Percentiles rank a stretch among this genome's conserved stretches.
These are phyloP conservation scores for Suillus paluster DNA, from an alignment of 768 basidiomycete genomes.

Conservation along the genomic window DNA sequence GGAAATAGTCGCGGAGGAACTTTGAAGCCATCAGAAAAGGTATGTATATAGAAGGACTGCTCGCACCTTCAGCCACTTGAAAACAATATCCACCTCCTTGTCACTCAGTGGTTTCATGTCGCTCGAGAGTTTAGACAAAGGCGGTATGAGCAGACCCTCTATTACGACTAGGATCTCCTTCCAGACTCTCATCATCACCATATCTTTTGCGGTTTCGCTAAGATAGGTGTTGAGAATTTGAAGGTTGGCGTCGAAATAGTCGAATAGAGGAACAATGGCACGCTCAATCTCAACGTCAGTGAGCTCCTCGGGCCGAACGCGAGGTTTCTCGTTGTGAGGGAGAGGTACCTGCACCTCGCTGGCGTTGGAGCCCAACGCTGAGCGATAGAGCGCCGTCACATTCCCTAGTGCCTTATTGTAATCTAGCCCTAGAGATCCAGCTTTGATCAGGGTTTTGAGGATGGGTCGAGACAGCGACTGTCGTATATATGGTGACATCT, in stretches of 20 bases:
- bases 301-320: conserved; percentile 77
- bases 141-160: conserved; percentile 89
- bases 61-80: conserved; percentile 93
- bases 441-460: conserved; percentile 79
- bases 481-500: conserved; percentile 95
- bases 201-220: conserved; percentile 82
- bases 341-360: conserved; percentile 81
- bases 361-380: conserved; percentile 68
- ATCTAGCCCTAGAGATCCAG: conserved; percentile 57
- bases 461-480: conserved; percentile 81
- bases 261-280: conserved; percentile 89
- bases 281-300: conserved; percentile 94
- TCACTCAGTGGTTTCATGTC: conserved; percentile 93
- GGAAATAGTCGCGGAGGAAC: conserved; percentile 96
- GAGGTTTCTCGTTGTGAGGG: conserved; percentile 74
- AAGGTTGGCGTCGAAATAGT: conserved; percentile 94
- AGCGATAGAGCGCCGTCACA: conserved; percentile 79
- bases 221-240: conserved; percentile 90
- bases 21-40: conserved; percentile 5
- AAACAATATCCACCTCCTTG: conserved; percentile 98
- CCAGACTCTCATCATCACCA: conserved; percentile 94
- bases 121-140: conserved; percentile 81
- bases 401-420: conserved; percentile 91
- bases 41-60: background rate
- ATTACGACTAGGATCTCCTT: conserved; percentile 90